phyloP scores from a whole-genome alignment of 1,139 yeast genomes.

The Lodderomyces metapsilosis region DNA sequence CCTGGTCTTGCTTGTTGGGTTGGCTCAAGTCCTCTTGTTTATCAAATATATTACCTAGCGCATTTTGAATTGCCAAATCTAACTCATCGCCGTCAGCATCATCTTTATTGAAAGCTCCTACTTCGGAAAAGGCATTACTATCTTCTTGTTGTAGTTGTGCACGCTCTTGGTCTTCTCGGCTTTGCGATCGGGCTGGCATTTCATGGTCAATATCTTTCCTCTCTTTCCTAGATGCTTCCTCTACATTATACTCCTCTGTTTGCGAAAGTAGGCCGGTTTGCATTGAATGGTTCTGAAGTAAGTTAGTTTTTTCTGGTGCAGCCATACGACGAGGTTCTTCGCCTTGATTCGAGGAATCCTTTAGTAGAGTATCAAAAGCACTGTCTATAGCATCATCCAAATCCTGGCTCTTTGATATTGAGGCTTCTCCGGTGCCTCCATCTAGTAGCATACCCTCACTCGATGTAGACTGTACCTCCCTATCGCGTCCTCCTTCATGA shows the following conservation, averaged over 20 bases:
- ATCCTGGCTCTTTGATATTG: conserved; percentile 6
- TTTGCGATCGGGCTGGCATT: too few relatives aligned
- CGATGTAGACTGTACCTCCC: background rate
- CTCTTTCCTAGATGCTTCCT: too few relatives aligned
- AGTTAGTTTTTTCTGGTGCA: background rate
- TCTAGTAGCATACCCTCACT: background rate
- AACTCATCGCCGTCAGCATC: conserved; percentile 9
- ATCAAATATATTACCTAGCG: conserved; percentile 21
- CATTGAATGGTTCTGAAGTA: background rate
- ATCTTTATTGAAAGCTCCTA: background rate
- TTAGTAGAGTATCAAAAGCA: background rate
- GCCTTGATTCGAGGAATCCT: conserved; percentile 1
- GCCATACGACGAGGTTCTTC: background rate
- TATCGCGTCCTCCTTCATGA: too few relatives aligned
- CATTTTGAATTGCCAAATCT: conserved; percentile 21
- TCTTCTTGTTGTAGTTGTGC: background rate
- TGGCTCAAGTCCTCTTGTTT: too few relatives aligned
- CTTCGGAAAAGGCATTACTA: background rate
- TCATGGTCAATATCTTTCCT: too few relatives aligned
- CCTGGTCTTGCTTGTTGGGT: too few relatives aligned
- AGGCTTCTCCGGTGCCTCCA: background rate
- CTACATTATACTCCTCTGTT: too few relatives aligned
- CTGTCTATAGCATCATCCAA: conserved; percentile 7
- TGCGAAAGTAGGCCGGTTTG: too few relatives aligned
- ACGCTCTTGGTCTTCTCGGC: background rate